Evolutionary conservation across 148 eudicot genomes (phyloP).

Genomic region (Spergularia marina): DNA sequence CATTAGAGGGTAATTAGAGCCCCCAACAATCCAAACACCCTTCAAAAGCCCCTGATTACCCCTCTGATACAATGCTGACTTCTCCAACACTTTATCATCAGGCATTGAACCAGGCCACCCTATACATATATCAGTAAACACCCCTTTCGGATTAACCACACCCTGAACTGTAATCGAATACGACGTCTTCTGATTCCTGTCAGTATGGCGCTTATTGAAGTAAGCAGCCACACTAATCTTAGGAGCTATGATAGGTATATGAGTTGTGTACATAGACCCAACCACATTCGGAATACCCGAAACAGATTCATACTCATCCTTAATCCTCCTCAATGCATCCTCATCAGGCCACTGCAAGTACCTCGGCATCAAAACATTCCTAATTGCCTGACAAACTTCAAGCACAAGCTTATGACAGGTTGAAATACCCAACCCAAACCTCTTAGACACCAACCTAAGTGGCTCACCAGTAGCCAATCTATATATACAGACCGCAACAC

Average conservation of each 20-base stretch:
- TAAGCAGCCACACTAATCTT: slow-evolving; percentile 88
- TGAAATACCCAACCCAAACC: slow-evolving; percentile 87
- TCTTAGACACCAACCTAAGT: slow-evolving; percentile 69
- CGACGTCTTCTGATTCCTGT: slow-evolving; percentile 79
- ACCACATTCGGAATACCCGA: slow-evolving; percentile 79
- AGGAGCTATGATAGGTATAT: slow-evolving; percentile 87
- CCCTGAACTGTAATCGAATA: slow-evolving; percentile 91
- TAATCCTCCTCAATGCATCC: slow-evolving; percentile 32
- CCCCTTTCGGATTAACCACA: slow-evolving; percentile 67
- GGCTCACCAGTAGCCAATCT: slow-evolving; percentile 90
- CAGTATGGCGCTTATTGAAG: slow-evolving; percentile 72
- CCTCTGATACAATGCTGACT: slow-evolving; percentile 69
- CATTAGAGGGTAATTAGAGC: slow-evolving; percentile 69
- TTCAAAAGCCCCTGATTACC: slow-evolving; percentile 69
- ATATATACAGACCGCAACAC: slow-evolving; percentile 90
- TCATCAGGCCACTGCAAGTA: slow-evolving; percentile 78
- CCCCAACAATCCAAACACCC: slow-evolving; percentile 74
- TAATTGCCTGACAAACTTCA: slow-evolving; percentile 83
- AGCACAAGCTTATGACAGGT: slow-evolving; percentile 90
- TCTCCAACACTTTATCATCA: slow-evolving; percentile 78
- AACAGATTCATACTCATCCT: slow-evolving; percentile 50
- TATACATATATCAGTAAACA: slow-evolving; percentile 79
- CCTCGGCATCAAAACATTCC: slow-evolving; percentile 77
- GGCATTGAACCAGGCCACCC: slow-evolving; percentile 97
- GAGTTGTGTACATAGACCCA: slow-evolving; percentile 93